These are phyloP conservation scores for Apophysomyces trapeziformis DNA, from an alignment of 371 early-diverging fungal genomes.

Conservation along the genomic window DNA sequence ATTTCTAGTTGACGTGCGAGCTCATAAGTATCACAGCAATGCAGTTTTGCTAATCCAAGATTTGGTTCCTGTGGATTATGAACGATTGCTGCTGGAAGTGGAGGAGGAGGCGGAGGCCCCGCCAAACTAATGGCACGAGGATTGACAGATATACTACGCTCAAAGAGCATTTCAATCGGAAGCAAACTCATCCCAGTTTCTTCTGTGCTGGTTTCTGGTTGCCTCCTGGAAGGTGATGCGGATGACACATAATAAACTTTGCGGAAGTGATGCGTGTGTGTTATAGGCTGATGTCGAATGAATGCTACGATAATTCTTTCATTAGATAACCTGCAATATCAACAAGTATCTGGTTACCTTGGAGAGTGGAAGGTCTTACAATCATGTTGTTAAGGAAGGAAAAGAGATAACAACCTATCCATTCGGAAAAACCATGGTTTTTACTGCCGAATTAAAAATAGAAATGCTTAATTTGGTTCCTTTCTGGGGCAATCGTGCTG, in stretches of 20 bases:
- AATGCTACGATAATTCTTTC: not conserved
- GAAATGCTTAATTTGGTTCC: too few relatives aligned
- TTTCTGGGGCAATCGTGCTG: too few relatives aligned
- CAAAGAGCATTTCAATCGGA: slow-evolving; percentile 3
- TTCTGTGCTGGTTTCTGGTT: not conserved
- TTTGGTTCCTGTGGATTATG: slow-evolving; percentile 2
- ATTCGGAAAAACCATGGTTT: too few relatives aligned
- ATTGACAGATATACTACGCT: slow-evolving; percentile 16
- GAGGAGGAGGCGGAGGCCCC: not conserved
- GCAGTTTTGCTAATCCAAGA: not conserved
- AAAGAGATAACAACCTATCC: not conserved
- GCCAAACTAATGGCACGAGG: not conserved
- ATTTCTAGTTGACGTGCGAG: slow-evolving; percentile 19
- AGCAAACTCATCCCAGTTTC: not conserved
- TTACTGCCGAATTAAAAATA: too few relatives aligned
- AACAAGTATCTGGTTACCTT: slow-evolving; percentile 2
- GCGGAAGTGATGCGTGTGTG: not conserved
- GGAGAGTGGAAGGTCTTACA: slow-evolving; percentile 14
- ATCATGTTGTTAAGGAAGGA: not conserved
- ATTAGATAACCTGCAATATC: not conserved
- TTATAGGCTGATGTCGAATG: not conserved
- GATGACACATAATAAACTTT: slow-evolving; percentile 2
- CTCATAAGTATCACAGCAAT: slow-evolving; percentile 27
- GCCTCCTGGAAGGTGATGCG: not conserved
- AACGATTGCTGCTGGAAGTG: not conserved